phyloP scores from a whole-genome alignment of 768 basidiomycete species.

The Leccinum subtestaceum region DNA sequence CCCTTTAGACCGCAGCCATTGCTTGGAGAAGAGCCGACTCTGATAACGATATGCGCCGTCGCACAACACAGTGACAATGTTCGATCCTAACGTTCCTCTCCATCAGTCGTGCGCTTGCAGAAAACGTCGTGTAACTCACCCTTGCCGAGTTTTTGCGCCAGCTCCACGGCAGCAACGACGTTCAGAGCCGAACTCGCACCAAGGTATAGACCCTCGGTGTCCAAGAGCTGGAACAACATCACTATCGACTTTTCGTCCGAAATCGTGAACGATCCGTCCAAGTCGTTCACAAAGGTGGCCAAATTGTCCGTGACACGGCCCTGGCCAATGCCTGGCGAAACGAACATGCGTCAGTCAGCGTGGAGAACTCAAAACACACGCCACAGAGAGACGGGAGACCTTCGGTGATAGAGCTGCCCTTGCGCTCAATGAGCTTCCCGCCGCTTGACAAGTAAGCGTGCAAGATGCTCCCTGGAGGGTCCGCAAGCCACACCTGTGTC shows the following conservation, averaged over 20 bases:
- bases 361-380: neutral
- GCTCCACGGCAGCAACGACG: conserved; percentile 88
- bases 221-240: conserved; percentile 91
- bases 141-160: conserved; percentile 81
- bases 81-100: conserved; percentile 53
- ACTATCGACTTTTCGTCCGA: conserved; percentile 86
- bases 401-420: conserved; percentile 90
- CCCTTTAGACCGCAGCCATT: conserved; percentile 83
- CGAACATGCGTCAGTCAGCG: neutral
- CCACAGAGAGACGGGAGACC: conserved; percentile 41
- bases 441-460: conserved; percentile 80
- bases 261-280: conserved; percentile 84
- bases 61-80: conserved; percentile 83
- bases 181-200: conserved; percentile 94
- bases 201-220: conserved; percentile 90
- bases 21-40: conserved; percentile 90
- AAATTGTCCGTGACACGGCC: conserved; percentile 94
- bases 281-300: conserved; percentile 69
- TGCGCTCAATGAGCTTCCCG: conserved; percentile 69
- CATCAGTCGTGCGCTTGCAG: neutral
- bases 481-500: conserved; percentile 90
- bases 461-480: conserved; percentile 94
- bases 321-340: conserved; percentile 82
- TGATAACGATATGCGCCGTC: conserved; percentile 99
- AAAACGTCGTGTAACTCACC: conserved; percentile 40